These are phyloP conservation scores for Saccharomyces cerevisiae DNA, from an alignment of 805 yeast genomes.

Conservation along the genomic window DNA sequence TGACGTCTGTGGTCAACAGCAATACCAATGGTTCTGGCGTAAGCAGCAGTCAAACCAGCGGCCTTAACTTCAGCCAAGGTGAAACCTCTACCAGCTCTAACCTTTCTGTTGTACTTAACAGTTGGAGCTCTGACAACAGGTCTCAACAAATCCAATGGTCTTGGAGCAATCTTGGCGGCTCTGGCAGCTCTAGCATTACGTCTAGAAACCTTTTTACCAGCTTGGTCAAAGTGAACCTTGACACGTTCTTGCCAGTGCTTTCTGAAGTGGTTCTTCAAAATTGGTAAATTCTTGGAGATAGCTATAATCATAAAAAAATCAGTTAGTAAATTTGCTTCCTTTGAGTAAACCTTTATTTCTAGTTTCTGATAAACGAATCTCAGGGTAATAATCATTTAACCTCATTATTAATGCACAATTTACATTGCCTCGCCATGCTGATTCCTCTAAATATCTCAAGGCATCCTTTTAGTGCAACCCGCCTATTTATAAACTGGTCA, in stretches of 20 bases:
- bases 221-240: conserved; percentile 99
- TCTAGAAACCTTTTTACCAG: conserved; percentile 98
- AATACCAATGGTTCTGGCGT: conserved; percentile 97
- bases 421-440: not conserved
- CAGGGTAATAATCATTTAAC: not conserved
- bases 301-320: conserved; percentile 44
- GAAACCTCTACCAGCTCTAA: conserved; percentile 99
- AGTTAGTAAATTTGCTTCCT: conserved; percentile 9
- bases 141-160: conserved; percentile 92
- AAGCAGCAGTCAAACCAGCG: conserved; percentile 86
- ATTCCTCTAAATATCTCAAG: not conserved
- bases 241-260: conserved; percentile 99
- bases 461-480: not conserved
- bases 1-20: conserved; percentile 99
- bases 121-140: conserved; percentile 99
- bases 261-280: conserved; percentile 99
- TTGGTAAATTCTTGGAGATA: conserved; percentile 96
- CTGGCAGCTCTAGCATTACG: conserved; percentile 87
- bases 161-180: conserved; percentile 95
- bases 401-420: not conserved
- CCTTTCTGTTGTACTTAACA: conserved; percentile 97
- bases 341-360: not conserved
- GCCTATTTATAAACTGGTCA: too few relatives aligned
- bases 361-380: not conserved
- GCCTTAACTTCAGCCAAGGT: conserved; percentile 96